Conservation (phyloP, 2,329 filamentous ascomycete species). For the Botryotinia calthae region DNA sequence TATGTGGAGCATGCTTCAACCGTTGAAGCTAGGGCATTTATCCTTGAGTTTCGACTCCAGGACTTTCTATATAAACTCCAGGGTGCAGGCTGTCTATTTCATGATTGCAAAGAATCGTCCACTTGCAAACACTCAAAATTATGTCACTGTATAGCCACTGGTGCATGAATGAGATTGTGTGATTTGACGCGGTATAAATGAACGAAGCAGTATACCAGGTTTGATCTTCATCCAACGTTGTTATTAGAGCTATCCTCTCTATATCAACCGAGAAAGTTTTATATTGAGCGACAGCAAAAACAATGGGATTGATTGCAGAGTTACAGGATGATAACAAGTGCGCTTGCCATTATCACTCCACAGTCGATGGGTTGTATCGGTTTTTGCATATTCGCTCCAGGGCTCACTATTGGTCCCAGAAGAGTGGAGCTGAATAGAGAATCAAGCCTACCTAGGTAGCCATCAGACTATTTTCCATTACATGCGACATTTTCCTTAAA, state of each 20-base stretch:
- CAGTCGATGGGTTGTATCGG: not conserved
- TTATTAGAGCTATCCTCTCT: rapidly evolving
- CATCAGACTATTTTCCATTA: rapidly evolving
- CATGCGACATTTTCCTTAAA: too few relatives aligned
- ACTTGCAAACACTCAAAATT: not conserved
- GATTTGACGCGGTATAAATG: not conserved
- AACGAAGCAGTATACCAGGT: rapidly evolving
- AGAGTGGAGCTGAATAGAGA: rapidly evolving
- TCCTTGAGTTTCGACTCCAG: rapidly evolving
- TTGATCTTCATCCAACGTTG: not conserved
- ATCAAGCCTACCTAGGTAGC: not conserved
- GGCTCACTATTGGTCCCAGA: not conserved
- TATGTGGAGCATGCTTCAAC: not conserved
- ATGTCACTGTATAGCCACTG: not conserved
- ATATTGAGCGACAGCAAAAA: not conserved
- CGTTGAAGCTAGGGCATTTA: not conserved
- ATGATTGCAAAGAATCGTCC: not conserved
- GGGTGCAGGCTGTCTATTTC: not conserved
- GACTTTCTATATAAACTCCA: not conserved
- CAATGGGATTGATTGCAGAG: not conserved
- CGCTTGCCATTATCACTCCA: not conserved
- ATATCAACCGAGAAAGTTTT: rapidly evolving
- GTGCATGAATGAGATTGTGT: not conserved
- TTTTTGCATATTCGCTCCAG: too few relatives aligned
- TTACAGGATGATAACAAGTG: not conserved